Conservation (phyloP, 129 eudicot genomes). For the Artemisia annua region DNA sequence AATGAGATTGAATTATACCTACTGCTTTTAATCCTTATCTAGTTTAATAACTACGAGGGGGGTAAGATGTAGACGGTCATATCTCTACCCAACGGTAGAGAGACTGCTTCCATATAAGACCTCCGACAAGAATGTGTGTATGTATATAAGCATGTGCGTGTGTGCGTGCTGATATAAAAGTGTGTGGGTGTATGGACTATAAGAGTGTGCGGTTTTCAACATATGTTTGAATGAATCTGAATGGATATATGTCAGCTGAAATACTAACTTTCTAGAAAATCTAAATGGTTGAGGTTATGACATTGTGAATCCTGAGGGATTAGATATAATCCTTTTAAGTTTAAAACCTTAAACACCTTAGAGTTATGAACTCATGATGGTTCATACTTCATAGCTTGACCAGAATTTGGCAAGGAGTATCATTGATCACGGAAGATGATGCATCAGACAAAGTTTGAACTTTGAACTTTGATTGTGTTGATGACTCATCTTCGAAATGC, state of each 20-base stretch:
- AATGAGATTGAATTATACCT: background rate
- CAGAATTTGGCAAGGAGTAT: background rate
- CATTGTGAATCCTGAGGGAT: background rate
- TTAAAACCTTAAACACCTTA: no score
- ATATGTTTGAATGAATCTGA: background rate
- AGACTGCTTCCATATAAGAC: no score
- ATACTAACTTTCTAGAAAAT: background rate
- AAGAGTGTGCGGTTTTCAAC: background rate
- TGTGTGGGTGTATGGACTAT: no score
- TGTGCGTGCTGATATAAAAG: no score
- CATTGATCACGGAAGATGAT: background rate
- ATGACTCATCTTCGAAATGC: background rate
- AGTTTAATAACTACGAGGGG: background rate
- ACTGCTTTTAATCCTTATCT: background rate
- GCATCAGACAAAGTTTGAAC: conserved; percentile 7
- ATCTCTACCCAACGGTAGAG: background rate
- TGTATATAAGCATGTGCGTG: no score
- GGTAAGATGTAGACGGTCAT: background rate
- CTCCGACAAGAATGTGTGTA: no score
- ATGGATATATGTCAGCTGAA: background rate
- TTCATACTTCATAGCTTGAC: background rate
- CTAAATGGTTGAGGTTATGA: background rate
- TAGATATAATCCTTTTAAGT: no score
- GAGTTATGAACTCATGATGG: background rate
- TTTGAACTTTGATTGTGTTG: conserved; percentile 6